Evolutionary conservation across 1,139 yeast species (phyloP).

Genomic region (Debaryomycetaceae sp.): DNA sequence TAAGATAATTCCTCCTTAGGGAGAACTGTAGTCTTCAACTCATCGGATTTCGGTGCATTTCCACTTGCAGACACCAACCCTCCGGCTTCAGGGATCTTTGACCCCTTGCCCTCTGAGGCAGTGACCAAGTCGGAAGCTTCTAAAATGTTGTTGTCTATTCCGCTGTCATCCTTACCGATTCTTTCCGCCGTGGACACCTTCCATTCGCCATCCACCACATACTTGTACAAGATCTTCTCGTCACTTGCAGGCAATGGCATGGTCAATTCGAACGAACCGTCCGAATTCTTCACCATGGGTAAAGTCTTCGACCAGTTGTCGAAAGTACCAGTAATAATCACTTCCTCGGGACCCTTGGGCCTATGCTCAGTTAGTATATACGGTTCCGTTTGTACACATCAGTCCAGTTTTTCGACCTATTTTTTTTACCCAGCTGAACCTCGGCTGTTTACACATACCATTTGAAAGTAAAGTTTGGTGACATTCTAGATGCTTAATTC

Average conservation of each 20-base stretch:
- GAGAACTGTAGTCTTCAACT: constrained; percentile 49
- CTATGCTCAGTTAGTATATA: constrained; percentile 26
- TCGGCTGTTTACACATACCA: constrained; percentile 19
- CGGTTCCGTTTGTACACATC: too few species aligned
- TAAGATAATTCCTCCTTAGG: constrained; percentile 51
- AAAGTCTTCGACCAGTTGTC: constrained; percentile 68
- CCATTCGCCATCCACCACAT: constrained; percentile 77
- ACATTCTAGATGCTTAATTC: constrained; percentile 12
- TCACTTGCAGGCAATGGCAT: constrained; percentile 47
- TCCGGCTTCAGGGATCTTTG: constrained; percentile 59
- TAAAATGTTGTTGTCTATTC: constrained; percentile 61
- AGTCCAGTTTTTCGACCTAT: too few species aligned
- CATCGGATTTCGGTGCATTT: constrained; percentile 71
- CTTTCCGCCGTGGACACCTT: constrained; percentile 43
- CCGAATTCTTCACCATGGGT: constrained; percentile 55
- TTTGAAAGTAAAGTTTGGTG: constrained; percentile 25
- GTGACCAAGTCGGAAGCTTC: constrained; percentile 36
- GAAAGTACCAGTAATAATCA: constrained; percentile 72
- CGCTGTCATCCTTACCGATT: constrained; percentile 45
- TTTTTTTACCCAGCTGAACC: too few species aligned
- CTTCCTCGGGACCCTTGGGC: constrained; percentile 75
- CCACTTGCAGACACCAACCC: constrained; percentile 65
- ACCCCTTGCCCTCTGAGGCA: constrained; percentile 21
- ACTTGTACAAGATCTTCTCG: constrained; percentile 57
- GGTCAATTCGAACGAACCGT: constrained; percentile 58